These are phyloP conservation scores for Metrosideros polymorpha DNA, from an alignment of 441 rosid species.

Conservation along the genomic window DNA sequence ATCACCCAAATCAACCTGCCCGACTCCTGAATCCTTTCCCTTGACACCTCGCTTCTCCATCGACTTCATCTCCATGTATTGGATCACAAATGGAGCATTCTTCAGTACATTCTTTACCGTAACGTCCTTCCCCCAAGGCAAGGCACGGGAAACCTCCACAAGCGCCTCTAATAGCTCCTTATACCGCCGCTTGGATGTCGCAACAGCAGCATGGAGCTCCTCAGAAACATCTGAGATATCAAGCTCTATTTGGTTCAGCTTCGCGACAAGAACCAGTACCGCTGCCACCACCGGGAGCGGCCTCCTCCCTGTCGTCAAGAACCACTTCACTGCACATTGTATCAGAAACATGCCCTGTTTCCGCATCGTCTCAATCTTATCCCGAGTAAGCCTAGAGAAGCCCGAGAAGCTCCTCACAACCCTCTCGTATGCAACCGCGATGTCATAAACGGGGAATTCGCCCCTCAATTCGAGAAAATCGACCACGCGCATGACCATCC, in stretches of 20 bases:
- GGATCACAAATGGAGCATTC: conserved; percentile 49
- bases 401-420: conserved; percentile 20
- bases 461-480: conserved; percentile 29
- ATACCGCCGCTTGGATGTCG: conserved; percentile 43
- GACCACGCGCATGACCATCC: conserved; percentile 58
- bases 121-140: conserved; percentile 89
- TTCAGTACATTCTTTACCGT: conserved; percentile 56
- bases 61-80: conserved; percentile 69
- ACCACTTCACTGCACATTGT: conserved; percentile 77
- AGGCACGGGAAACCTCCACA: conserved; percentile 58
- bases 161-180: conserved; percentile 56
- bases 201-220: conserved; percentile 25
- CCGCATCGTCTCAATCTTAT: conserved; percentile 30
- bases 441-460: conserved; percentile 41
- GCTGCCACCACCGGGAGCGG: conserved; percentile 74
- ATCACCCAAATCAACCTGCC: conserved; percentile 33
- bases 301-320: conserved; percentile 61
- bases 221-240: conserved; percentile 44
- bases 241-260: conserved; percentile 47
- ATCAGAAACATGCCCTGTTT: conserved; percentile 69
- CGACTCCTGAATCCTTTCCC: not conserved
- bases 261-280: conserved; percentile 50
- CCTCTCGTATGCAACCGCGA: conserved; percentile 40
- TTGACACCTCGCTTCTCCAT: conserved; percentile 23
- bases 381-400: conserved; percentile 24